Evolutionary conservation across 805 yeast genomes (phyloP).

Genomic region (Sugiyamaella smithiae): DNA sequence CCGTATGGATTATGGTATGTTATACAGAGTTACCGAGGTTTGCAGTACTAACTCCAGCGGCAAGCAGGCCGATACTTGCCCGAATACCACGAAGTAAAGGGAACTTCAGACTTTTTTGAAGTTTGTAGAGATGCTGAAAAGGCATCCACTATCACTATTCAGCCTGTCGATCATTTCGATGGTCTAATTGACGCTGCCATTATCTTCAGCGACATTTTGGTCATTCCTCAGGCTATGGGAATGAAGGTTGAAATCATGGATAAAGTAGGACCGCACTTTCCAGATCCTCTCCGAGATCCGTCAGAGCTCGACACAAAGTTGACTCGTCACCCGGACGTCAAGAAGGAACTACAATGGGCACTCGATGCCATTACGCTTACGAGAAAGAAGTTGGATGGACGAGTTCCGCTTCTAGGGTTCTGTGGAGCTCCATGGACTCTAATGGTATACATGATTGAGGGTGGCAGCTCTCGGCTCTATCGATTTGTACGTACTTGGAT

Average conservation of each 20-base stretch:
- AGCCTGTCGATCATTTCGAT: constrained; percentile 85
- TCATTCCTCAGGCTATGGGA: constrained; percentile 98
- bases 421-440: constrained; percentile 99
- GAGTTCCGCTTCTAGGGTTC: constrained; percentile 93
- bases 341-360: constrained; percentile 87
- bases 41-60: constrained; percentile 42
- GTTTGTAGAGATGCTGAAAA: constrained; percentile 93
- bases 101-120: constrained; percentile 82
- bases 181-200: constrained; percentile 96
- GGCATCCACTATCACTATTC: constrained; percentile 92
- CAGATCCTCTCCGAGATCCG: constrained; percentile 76
- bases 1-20: constrained; percentile 89
- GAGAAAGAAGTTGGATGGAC: constrained; percentile 78
- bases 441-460: constrained; percentile 95
- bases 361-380: constrained; percentile 89
- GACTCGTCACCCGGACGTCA: constrained; percentile 62
- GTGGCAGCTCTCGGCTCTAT: constrained; percentile 91
- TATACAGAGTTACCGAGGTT: neutral
- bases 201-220: constrained; percentile 91
- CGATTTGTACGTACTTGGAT: constrained; percentile 92
- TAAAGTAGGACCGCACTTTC: constrained; percentile 91
- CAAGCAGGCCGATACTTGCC: constrained; percentile 90
- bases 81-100: constrained; percentile 85
- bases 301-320: constrained; percentile 50
- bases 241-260: constrained; percentile 92